These are phyloP conservation scores for Alternaria sp. DNA, from an alignment of 2,329 filamentous ascomycete species.

Conservation along the genomic window DNA sequence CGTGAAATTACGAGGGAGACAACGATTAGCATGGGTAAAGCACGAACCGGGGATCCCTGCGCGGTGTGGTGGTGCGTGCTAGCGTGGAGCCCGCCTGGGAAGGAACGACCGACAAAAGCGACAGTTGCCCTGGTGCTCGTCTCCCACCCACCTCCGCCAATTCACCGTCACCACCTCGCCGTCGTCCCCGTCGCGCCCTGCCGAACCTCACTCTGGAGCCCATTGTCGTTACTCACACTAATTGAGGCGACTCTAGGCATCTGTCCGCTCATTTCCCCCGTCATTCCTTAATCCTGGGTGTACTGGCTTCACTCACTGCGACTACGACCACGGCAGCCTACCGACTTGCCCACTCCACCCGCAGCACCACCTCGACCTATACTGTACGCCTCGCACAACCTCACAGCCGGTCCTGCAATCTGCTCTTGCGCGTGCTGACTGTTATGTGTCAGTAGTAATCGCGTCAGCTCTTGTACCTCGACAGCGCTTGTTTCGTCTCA, in stretches of 20 bases:
- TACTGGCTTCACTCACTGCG: constrained; percentile 44
- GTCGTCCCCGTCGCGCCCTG: constrained; percentile 25
- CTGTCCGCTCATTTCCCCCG: constrained; percentile 47
- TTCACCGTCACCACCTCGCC: constrained; percentile 29
- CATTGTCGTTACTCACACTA: constrained; percentile 41
- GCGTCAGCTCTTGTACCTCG: constrained; percentile 41
- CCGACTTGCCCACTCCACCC: constrained; percentile 14
- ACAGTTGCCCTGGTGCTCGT: constrained; percentile 26
- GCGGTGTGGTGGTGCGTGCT: background rate
- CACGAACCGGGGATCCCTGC: constrained; percentile 16
- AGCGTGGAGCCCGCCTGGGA: constrained; percentile 13
- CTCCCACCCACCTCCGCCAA: constrained; percentile 27
- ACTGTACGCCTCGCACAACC: constrained; percentile 31
- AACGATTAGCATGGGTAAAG: constrained; percentile 10
- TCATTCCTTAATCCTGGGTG: constrained; percentile 49
- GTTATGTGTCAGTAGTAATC: constrained; percentile 38
- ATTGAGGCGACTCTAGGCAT: constrained; percentile 39
- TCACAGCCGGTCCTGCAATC: constrained; percentile 19
- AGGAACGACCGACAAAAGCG: constrained; percentile 29
- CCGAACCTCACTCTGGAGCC: constrained; percentile 32
- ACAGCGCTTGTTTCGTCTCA: constrained; percentile 50
- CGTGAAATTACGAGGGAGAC: constrained; percentile 20
- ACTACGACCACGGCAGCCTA: constrained; percentile 20
- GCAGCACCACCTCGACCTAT: constrained; percentile 18
- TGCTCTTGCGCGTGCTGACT: constrained; percentile 42